Evolutionary conservation across 768 basidiomycete species (phyloP), one percentile per base, ranked within the genome.

Genomic region (Artomyces pyxidatus): DNA sequence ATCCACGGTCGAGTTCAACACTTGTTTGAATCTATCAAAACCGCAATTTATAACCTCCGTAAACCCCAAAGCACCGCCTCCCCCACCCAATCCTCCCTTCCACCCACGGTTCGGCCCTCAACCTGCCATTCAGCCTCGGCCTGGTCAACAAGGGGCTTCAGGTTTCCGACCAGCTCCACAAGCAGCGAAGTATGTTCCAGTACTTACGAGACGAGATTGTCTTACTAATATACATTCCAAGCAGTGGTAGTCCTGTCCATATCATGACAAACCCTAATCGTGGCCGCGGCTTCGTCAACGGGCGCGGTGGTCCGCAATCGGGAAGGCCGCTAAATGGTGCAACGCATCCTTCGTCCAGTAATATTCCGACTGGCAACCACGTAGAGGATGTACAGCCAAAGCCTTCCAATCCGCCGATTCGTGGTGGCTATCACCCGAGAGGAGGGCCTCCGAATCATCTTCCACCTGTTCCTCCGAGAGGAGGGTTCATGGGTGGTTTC

Each of bases 11-110:
- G 78, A 87, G 25, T 91, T 93, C 63, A 82, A 85, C 50, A 78
- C 88, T 1, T 92, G 94, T 60, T 69, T 99, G 51, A 99, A 99
- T 65, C 64, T 99, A 57, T 86, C 83, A 19, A 71, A 83, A 56
- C 85, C 80, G 3, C 95, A 98, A 64, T 96, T 88, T 63, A 74
- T 88, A 16, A 81, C 84, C 14, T 80, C 85, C 0, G 89, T 83
- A 6, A 78, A 80, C 29, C 78, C 83, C 0, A 75, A 76, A 52
- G 73, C 67, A 2, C 76, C 73, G 4, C 71, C 74, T 17, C 71
- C 71, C 16, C 49, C 57, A 37, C 71, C 68, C 17, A 69, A 70
- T 14, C 47, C 67, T 4, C 76, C 81, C 0, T 88, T 88, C 71
- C 79, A 75, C 45, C 84, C 85, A 42, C 75, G 78, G 21, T 71